Percentiles rank a stretch among this genome's conserved stretches.
Evolutionary conservation across 257 asterid genomes (phyloP).

Genomic region (Solanum chilense): DNA sequence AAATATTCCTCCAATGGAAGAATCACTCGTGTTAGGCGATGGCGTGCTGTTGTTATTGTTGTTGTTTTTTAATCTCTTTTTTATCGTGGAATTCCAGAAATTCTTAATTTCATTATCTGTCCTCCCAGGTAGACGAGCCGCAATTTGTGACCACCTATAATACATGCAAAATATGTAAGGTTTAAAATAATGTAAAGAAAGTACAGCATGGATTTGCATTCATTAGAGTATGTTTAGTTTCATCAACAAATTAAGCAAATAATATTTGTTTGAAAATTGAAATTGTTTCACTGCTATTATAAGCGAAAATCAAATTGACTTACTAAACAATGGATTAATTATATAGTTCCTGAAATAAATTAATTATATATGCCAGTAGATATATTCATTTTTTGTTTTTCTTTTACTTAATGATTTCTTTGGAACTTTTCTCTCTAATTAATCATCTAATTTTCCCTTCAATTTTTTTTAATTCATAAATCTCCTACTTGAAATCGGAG

Average conservation of each 20-base stretch:
- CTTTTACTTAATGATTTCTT: not conserved
- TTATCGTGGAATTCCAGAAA: constrained; percentile 84
- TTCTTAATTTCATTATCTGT: constrained; percentile 92
- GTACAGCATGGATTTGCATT: not conserved
- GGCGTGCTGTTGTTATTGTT: constrained; percentile 10
- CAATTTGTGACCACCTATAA: constrained; percentile 89
- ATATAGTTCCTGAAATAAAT: no score
- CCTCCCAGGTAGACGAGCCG: constrained; percentile 87
- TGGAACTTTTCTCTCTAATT: not conserved
- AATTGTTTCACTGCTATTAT: not conserved
- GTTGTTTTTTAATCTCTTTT: constrained; percentile 60
- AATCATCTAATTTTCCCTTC: not conserved
- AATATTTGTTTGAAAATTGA: not conserved
- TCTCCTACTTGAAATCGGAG: not conserved
- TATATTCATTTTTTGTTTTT: not conserved
- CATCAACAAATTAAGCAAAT: not conserved
- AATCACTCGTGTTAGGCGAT: constrained; percentile 42
- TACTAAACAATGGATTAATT: not conserved
- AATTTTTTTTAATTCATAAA: not conserved
- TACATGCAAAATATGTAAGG: not conserved
- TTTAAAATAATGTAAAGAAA: not conserved
- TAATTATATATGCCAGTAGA: not conserved
- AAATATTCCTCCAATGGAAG: constrained; percentile 28
- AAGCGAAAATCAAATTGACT: not conserved
- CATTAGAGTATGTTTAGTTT: not conserved